phyloP scores from a whole-genome alignment of 768 basidiomycete species.

The Hericium rajendrae region DNA sequence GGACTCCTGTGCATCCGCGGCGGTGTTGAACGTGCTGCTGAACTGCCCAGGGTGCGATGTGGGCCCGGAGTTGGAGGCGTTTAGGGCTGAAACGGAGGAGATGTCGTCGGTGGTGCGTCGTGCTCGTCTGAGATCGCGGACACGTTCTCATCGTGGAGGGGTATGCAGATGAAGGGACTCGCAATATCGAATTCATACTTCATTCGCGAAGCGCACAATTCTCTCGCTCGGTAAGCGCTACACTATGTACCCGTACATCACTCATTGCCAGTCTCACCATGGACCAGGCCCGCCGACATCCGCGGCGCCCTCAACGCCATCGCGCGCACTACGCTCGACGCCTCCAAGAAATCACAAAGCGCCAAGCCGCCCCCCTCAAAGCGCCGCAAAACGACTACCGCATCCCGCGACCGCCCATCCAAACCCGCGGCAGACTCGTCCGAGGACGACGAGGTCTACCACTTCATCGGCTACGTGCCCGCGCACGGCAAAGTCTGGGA shows the following conservation, averaged over 20 bases:
- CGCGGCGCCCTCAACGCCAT: slow-evolving; percentile 41
- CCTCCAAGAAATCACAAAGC: slow-evolving; percentile 25
- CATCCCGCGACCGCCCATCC: slow-evolving; percentile 17
- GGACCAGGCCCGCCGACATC: slow-evolving; percentile 43
- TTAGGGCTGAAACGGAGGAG: slow-evolving; percentile 39
- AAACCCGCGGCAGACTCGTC: slow-evolving; percentile 11
- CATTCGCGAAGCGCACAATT: slow-evolving; percentile 49
- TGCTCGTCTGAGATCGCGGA: not conserved
- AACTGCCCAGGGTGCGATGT: slow-evolving; percentile 46
- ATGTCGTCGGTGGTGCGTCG: slow-evolving; percentile 49
- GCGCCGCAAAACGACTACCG: slow-evolving; percentile 15
- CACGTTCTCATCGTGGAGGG: not conserved
- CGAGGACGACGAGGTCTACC: slow-evolving; percentile 38
- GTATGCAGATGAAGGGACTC: slow-evolving; percentile 49
- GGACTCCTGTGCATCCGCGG: slow-evolving; percentile 57
- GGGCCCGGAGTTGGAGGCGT: slow-evolving; percentile 33
- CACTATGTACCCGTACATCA: not conserved
- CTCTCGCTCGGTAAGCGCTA: slow-evolving; percentile 41
- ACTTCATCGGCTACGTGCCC: slow-evolving; percentile 60
- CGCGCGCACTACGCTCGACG: slow-evolving; percentile 35
- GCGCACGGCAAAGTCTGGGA: slow-evolving; percentile 62
- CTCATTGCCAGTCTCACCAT: not conserved
- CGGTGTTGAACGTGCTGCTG: slow-evolving; percentile 48
- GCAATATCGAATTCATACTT: slow-evolving; percentile 47
- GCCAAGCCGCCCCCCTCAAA: slow-evolving; percentile 30